phyloP scores from a whole-genome alignment of 2,329 filamentous ascomycete species.

The Pseudopithomyces maydicus region DNA sequence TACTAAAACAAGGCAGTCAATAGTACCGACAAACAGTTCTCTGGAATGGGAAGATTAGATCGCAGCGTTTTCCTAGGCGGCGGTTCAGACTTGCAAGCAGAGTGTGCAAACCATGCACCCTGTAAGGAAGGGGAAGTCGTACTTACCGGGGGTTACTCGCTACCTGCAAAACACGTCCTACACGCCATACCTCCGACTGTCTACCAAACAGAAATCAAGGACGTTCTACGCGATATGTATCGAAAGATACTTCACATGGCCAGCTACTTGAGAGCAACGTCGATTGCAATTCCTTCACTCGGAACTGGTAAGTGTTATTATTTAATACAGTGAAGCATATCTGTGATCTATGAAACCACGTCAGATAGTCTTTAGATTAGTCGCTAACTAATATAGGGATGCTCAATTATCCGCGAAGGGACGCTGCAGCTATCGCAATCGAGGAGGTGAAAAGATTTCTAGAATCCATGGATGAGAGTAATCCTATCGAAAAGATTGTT shows the following conservation, averaged over 20 bases:
- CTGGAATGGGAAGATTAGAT: conserved; percentile 36
- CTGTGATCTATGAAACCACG: neutral
- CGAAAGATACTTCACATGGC: conserved; percentile 32
- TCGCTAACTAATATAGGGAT: neutral
- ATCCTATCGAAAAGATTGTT: conserved; percentile 30
- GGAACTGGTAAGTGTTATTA: conserved; percentile 33
- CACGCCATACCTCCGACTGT: conserved; percentile 35
- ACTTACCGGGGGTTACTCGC: conserved; percentile 28
- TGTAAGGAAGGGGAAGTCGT: conserved; percentile 36
- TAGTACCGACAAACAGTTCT: conserved; percentile 32
- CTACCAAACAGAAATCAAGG: conserved; percentile 27
- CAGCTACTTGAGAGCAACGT: conserved; percentile 28
- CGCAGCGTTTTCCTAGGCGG: conserved; percentile 36
- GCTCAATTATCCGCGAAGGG: conserved; percentile 23
- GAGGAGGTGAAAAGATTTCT: conserved; percentile 41
- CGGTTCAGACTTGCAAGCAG: conserved; percentile 27
- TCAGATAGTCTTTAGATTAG: conserved; percentile 13
- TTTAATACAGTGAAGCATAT: neutral
- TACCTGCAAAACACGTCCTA: conserved; percentile 36
- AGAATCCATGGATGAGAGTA: conserved; percentile 24
- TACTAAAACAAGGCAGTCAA: conserved; percentile 30
- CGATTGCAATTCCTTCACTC: conserved; percentile 40
- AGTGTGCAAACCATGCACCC: conserved; percentile 26
- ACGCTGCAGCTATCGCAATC: conserved; percentile 36
- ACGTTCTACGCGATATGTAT: conserved; percentile 35